Evolutionary conservation across 2,329 filamentous ascomycete genomes (phyloP).

Genomic region (Gliomastix tumulicola): DNA sequence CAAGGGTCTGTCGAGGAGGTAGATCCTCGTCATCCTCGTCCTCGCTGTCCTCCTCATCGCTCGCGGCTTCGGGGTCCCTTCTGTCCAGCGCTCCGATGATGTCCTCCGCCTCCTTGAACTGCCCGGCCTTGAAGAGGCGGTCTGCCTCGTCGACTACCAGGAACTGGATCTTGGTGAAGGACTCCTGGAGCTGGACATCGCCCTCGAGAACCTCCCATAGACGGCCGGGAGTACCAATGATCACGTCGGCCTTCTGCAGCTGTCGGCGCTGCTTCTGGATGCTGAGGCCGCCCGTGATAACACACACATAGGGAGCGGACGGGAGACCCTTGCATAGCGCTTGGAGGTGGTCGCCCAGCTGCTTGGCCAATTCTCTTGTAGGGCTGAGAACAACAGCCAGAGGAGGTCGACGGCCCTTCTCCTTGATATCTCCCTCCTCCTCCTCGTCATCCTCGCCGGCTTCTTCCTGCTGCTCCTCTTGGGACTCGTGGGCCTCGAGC

Average conservation of each 20-base stretch:
- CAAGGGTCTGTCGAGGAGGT: conserved; percentile 70
- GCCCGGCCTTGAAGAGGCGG: conserved; percentile 80
- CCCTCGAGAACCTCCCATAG: conserved; percentile 90
- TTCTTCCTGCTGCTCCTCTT: conserved; percentile 18
- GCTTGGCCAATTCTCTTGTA: conserved; percentile 88
- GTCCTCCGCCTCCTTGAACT: conserved; percentile 90
- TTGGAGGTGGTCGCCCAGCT: conserved; percentile 76
- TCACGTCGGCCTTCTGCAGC: conserved; percentile 76
- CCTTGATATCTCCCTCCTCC: conserved; percentile 10
- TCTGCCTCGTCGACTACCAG: conserved; percentile 94
- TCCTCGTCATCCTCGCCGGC: conserved; percentile 4
- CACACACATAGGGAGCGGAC: conserved; percentile 67
- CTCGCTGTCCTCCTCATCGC: conserved; percentile 40
- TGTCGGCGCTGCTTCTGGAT: conserved; percentile 92
- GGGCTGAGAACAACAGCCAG: conserved; percentile 81
- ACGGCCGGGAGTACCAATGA: conserved; percentile 88
- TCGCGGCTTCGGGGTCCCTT: conserved; percentile 53
- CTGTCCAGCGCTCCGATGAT: conserved; percentile 77
- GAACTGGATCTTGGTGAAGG: conserved; percentile 70
- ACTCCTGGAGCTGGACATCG: conserved; percentile 59
- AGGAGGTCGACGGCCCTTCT: conserved; percentile 48
- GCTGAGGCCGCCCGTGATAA: conserved; percentile 85
- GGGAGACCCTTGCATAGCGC: conserved; percentile 57
- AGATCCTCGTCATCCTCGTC: conserved; percentile 41
- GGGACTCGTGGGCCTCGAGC: conserved; percentile 42